Evolutionary conservation across 2,329 filamentous ascomycete species (phyloP).

Genomic region (Fusarium sambucinum): DNA sequence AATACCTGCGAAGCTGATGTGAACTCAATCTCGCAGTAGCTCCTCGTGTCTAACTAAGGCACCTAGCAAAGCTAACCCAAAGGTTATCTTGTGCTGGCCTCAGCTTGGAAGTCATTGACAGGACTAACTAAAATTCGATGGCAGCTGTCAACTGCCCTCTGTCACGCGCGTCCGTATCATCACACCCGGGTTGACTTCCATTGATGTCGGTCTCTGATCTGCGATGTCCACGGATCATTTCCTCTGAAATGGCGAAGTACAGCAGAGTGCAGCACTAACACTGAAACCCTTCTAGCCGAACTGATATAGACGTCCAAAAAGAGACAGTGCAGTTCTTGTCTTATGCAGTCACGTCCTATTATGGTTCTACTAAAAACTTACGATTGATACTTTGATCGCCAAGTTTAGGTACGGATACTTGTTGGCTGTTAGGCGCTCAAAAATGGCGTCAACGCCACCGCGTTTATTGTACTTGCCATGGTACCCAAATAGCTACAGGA

Average conservation of each 20-base stretch:
- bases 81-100: background rate
- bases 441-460: conserved; percentile 25
- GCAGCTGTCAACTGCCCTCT: conserved; percentile 11
- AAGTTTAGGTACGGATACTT: conserved; percentile 6
- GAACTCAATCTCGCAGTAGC: conserved; percentile 5
- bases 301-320: background rate
- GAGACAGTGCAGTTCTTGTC: background rate
- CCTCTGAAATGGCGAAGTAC: background rate
- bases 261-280: background rate
- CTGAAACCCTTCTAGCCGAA: background rate
- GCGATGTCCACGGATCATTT: conserved; percentile 1
- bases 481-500: background rate
- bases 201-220: background rate
- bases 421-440: conserved; percentile 2
- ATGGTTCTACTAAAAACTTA: background rate
- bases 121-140: background rate
- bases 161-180: conserved; percentile 7
- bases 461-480: conserved; percentile 11
- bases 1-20: background rate
- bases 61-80: background rate
- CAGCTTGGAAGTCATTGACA: background rate
- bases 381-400: conserved; percentile 4
- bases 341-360: background rate
- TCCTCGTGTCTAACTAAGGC: conserved; percentile 17
- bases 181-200: background rate